These are phyloP conservation scores for Kwoniella heveanensis DNA, from an alignment of 768 basidiomycete genomes.

Conservation along the genomic window DNA sequence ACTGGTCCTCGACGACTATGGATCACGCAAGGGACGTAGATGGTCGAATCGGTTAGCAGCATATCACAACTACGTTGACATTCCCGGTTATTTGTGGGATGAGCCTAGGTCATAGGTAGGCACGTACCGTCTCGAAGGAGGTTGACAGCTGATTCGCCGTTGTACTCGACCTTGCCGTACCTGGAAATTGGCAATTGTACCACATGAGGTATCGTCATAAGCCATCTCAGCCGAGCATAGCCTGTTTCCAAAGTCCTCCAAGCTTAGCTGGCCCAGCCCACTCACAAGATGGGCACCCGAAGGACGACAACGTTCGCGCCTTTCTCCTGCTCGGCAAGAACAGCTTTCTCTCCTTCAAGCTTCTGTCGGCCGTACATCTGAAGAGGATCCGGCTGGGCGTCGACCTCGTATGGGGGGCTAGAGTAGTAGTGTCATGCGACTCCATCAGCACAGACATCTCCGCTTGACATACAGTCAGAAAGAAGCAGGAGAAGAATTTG, in stretches of 20 bases:
- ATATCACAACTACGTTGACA: too few species aligned
- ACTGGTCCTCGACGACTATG: constrained; percentile 73
- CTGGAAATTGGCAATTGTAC: too few species aligned
- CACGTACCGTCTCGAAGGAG: constrained; percentile 68
- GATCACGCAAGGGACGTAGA: too few species aligned
- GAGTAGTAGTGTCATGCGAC: too few species aligned
- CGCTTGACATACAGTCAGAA: too few species aligned
- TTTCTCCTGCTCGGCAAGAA: constrained; percentile 61
- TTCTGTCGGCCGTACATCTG: constrained; percentile 88
- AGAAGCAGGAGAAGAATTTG: too few species aligned
- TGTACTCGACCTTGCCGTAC: constrained; percentile 81
- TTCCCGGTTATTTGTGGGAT: too few species aligned
- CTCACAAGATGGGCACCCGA: constrained; percentile 85
- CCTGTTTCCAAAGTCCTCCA: too few species aligned
- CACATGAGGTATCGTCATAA: too few species aligned
- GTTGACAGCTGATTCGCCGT: constrained; percentile 87
- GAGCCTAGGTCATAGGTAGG: too few species aligned
- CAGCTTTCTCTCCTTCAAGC: constrained; percentile 79
- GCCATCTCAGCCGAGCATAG: constrained; percentile 3
- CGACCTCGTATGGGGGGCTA: constrained; percentile 79
- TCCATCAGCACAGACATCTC: too few species aligned
- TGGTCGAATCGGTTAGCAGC: too few species aligned
- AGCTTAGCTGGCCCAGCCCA: constrained; percentile 6
- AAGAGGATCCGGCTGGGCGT: constrained; percentile 74
- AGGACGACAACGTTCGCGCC: constrained; percentile 67